Conservation (phyloP, 2,329 filamentous ascomycete species). For the Sclerotinia trifoliorum region DNA sequence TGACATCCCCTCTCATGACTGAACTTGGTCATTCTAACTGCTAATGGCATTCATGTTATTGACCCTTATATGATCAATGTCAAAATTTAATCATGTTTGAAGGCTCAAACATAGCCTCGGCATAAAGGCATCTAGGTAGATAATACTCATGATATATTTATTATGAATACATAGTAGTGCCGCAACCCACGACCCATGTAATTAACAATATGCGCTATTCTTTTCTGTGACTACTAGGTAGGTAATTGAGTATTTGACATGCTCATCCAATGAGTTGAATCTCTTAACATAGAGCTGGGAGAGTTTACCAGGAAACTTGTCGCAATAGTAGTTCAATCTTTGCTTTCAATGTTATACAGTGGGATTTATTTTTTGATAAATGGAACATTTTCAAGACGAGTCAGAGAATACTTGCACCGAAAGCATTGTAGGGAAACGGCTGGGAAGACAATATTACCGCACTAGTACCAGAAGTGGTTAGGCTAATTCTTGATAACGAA, state of each 20-base stretch:
- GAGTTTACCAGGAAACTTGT: not conserved
- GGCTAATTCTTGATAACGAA: conserved; percentile 8
- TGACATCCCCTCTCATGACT: conserved; percentile 55
- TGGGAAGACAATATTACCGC: conserved; percentile 10
- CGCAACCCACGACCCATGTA: not conserved
- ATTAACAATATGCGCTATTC: not conserved
- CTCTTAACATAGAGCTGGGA: not conserved
- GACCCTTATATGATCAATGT: not conserved
- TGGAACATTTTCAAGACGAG: not conserved
- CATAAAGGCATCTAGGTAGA: not conserved
- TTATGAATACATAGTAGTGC: not conserved
- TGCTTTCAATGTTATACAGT: not conserved
- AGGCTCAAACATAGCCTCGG: not conserved
- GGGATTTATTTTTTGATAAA: too few species aligned
- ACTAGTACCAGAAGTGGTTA: conserved; percentile 15
- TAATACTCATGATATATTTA: too few species aligned
- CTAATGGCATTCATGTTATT: not conserved
- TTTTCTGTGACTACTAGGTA: not conserved
- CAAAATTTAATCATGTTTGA: not conserved
- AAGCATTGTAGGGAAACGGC: not conserved
- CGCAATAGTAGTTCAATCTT: not conserved
- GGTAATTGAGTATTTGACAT: not conserved
- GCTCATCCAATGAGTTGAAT: not conserved
- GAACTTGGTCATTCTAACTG: not conserved
- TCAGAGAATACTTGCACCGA: not conserved